A percentile compares a stretch with the other conserved stretches of the same genome.
Conservation (phyloP, 345 rosid genomes). For the Carallia brachiata region DNA sequence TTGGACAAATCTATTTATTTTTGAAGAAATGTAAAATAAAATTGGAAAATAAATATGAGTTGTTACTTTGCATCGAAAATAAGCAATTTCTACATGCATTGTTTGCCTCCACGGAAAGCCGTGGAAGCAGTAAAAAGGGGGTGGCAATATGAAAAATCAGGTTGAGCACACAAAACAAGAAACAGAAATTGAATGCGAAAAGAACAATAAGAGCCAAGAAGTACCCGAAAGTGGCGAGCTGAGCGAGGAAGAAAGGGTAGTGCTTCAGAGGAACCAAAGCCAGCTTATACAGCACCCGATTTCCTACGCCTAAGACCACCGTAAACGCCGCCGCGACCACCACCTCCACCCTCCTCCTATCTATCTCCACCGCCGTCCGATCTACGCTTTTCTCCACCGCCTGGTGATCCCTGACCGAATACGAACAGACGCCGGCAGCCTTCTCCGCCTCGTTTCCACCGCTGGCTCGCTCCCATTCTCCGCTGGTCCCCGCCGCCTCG, state of each 20-base stretch:
- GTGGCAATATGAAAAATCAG: not conserved
- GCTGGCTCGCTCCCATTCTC: conserved; percentile 41
- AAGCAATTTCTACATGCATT: too few relatives aligned
- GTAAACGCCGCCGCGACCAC: conserved; percentile 68
- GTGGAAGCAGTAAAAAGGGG: too few relatives aligned
- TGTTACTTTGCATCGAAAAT: too few relatives aligned
- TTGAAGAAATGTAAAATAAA: too few relatives aligned
- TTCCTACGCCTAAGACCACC: conserved; percentile 80
- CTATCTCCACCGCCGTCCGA: conserved; percentile 15
- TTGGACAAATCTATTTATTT: too few relatives aligned
- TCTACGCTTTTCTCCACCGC: conserved; percentile 14
- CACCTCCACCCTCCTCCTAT: conserved; percentile 45
- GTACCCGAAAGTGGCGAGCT: conserved; percentile 94
- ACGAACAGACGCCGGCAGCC: conserved; percentile 35
- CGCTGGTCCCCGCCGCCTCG: conserved; percentile 34
- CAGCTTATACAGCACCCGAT: conserved; percentile 78
- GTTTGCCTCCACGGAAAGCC: too few relatives aligned
- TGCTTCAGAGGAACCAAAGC: conserved; percentile 86
- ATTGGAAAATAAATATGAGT: too few relatives aligned
- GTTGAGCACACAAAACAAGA: not conserved
- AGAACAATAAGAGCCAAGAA: not conserved
- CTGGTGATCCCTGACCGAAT: conserved; percentile 37
- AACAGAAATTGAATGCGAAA: not conserved
- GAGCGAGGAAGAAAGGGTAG: conserved; percentile 94
- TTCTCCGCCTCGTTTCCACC: conserved; percentile 29